Evolutionary conservation across 176 grass and related monocot genomes (phyloP).

Genomic region (Zoysia pacifica): DNA sequence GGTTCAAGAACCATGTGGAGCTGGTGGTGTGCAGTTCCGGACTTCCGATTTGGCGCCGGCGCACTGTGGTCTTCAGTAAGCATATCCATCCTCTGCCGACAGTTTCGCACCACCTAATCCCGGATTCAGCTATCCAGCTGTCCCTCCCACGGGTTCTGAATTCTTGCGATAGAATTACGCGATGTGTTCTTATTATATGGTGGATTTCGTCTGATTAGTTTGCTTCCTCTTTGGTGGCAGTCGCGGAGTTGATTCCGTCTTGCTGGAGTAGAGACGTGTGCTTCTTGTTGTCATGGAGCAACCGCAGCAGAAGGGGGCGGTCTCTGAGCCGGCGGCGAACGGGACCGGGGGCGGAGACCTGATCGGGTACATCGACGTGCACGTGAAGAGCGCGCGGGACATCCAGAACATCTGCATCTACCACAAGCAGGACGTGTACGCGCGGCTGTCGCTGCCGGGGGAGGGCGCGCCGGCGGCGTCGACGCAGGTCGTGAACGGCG

Average conservation of each 20-base stretch:
- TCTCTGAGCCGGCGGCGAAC: conserved; percentile 25
- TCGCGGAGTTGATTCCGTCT: neutral
- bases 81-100: conserved; percentile 25
- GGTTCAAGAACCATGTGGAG: conserved; percentile 12
- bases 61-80: conserved; percentile 21
- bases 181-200: neutral
- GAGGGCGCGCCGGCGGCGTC: conserved; percentile 56
- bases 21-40: neutral
- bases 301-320: conserved; percentile 32
- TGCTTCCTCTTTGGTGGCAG: conserved; percentile 17
- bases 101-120: conserved; percentile 39
- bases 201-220: conserved; percentile 36
- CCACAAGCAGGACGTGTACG: conserved; percentile 99
- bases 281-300: conserved; percentile 37
- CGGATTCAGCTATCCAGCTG: conserved; percentile 51
- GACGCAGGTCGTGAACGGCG: conserved; percentile 84
- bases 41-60: conserved; percentile 5
- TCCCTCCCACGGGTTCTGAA: conserved; percentile 21
- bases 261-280: neutral
- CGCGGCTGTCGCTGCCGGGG: conserved; percentile 65
- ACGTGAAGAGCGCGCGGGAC: conserved; percentile 82
- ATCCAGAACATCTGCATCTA: conserved; percentile 99
- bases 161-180: neutral
- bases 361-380: conserved; percentile 82
- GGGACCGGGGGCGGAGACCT: conserved; percentile 35